Percentiles rank a stretch among this genome's conserved stretches.
Evolutionary conservation across 1,284 basidiomycete species (phyloP).

Genomic region (Porodaedalea pini): DNA sequence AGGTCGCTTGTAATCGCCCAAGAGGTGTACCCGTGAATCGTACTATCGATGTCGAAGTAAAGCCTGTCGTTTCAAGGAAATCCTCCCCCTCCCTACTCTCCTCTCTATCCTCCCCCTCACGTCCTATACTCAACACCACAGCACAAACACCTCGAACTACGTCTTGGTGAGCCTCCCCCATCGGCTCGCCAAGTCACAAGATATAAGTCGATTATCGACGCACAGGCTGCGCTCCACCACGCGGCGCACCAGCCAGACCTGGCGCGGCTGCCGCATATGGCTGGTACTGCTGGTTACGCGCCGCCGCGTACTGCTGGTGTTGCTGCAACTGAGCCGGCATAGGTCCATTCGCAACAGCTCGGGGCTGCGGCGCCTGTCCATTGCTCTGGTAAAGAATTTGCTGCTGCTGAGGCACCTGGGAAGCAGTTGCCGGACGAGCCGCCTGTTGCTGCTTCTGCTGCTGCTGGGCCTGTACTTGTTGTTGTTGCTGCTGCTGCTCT

Average conservation of each 20-base stretch:
- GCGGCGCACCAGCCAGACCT: not conserved
- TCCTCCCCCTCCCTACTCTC: not conserved
- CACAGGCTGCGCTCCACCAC: conserved; percentile 9
- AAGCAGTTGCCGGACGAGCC: not conserved
- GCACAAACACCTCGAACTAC: not conserved
- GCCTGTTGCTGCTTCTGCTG: conserved; percentile 8
- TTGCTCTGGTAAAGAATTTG: conserved; percentile 20
- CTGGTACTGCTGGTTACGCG: conserved; percentile 16
- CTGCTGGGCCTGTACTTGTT: conserved; percentile 26
- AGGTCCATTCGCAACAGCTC: conserved; percentile 7
- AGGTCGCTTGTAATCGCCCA: not conserved
- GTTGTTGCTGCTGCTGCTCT: conserved; percentile 29
- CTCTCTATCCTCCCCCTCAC: too few relatives aligned
- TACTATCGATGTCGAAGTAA: not conserved
- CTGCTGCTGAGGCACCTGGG: conserved; percentile 6
- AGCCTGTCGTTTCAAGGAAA: not conserved
- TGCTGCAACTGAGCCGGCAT: conserved; percentile 12
- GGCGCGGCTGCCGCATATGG: conserved; percentile 7
- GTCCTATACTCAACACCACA: not conserved
- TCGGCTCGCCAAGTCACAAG: too few relatives aligned
- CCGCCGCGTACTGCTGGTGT: conserved; percentile 11
- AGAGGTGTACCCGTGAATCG: not conserved
- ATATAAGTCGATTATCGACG: conserved; percentile 3
- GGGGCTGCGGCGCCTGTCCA: conserved; percentile 7
- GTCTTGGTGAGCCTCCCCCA: too few relatives aligned